A percentile compares a stretch with the other conserved stretches of the same genome.
Evolutionary conservation across 2,329 filamentous ascomycete genomes (phyloP).

Genomic region (Blastomyces gilchristii): DNA sequence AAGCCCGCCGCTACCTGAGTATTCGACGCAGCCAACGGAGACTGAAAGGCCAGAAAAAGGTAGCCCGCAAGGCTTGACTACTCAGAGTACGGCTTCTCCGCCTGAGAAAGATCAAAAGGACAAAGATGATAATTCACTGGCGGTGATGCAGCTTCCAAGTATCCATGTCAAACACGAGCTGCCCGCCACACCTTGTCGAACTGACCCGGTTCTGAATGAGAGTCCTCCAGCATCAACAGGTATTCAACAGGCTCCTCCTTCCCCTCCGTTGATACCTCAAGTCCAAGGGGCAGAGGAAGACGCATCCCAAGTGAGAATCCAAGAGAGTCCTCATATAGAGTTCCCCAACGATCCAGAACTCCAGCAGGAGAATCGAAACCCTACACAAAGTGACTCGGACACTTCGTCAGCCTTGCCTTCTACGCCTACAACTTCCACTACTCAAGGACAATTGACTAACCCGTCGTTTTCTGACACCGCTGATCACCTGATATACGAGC

Average conservation of each 20-base stretch:
- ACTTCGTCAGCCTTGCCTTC: not conserved
- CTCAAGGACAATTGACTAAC: not conserved
- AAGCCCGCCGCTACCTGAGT: conserved; percentile 7
- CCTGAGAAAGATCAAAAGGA: not conserved
- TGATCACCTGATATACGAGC: not conserved
- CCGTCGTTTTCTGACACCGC: not conserved
- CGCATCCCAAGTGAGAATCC: not conserved
- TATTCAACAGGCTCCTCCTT: not conserved
- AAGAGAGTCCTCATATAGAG: too few species aligned
- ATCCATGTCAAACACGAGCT: not conserved
- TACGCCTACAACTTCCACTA: not conserved
- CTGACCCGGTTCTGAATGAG: not conserved
- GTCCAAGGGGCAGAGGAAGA: not conserved
- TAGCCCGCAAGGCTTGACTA: not conserved
- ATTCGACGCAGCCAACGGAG: not conserved
- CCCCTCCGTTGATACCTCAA: not conserved
- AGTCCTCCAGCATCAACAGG: not conserved
- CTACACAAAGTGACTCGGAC: not conserved
- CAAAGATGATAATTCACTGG: not conserved
- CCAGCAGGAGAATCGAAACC: not conserved
- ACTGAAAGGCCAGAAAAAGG: conserved; percentile 1
- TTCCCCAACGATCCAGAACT: not conserved
- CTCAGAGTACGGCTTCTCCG: not conserved
- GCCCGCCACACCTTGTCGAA: not conserved
- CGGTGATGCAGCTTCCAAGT: not conserved